These are phyloP conservation scores for Platanthera guangdongensis DNA, from an alignment of 106 monocot genomes.

Conservation along the genomic window DNA sequence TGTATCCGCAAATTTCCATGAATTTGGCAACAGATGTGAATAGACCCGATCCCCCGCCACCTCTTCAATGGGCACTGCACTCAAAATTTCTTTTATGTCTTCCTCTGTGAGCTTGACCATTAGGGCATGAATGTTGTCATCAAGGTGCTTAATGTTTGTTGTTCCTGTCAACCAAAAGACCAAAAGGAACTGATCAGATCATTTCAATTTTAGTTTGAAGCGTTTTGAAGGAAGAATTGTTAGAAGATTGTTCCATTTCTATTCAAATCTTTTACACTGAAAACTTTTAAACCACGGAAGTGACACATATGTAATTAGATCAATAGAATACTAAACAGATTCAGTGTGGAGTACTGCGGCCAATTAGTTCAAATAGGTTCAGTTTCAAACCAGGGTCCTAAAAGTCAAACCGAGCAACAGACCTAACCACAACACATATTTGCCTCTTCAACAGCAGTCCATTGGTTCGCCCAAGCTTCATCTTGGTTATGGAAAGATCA, in stretches of 20 bases:
- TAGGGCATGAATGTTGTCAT: constrained; percentile 19
- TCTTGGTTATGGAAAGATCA: no score
- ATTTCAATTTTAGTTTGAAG: neutral
- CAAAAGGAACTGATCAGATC: neutral
- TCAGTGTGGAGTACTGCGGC: no score
- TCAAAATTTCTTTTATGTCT: constrained; percentile 22
- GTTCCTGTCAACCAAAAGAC: constrained; percentile 16
- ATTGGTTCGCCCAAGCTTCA: no score
- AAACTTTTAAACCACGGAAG: neutral
- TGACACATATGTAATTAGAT: neutral
- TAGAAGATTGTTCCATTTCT: neutral
- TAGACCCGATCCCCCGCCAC: constrained; percentile 11
- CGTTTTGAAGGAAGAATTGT: neutral
- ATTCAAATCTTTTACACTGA: neutral
- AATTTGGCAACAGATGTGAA: neutral
- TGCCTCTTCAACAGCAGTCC: no score
- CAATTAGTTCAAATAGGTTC: no score
- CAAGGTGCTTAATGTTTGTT: constrained; percentile 17
- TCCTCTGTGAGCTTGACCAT: constrained; percentile 23
- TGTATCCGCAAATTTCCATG: constrained; percentile 16
- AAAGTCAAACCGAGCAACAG: no score
- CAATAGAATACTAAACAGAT: neutral
- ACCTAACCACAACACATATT: no score
- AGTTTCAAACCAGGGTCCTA: no score
- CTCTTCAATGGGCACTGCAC: constrained; percentile 11